Percentiles rank a stretch among this genome's conserved stretches.
These are phyloP conservation scores for Solanum bulbocastanum DNA, from an alignment of 257 asterid species.

Conservation along the genomic window DNA sequence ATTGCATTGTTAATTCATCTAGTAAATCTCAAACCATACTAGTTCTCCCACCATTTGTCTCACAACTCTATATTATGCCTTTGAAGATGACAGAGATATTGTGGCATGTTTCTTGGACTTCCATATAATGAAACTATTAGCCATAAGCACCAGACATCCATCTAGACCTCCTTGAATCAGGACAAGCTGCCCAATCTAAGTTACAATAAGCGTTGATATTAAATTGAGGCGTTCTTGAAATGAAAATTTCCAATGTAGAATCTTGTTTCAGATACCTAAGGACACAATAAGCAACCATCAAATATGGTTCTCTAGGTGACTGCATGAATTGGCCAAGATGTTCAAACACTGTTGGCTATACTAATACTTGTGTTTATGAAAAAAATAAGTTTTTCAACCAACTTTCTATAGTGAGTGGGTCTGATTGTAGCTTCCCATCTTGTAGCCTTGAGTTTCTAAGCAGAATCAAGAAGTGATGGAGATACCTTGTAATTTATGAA, in stretches of 20 bases:
- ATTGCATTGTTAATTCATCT: too few species aligned
- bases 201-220: too few species aligned
- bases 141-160: neutral
- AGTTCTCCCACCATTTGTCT: too few species aligned
- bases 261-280: neutral
- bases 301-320: too few species aligned
- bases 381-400: neutral
- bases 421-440: neutral
- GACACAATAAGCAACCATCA: too few species aligned
- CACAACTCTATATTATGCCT: neutral
- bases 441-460: neutral
- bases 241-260: neutral
- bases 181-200: fast-evolving
- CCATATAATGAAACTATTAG: too few species aligned
- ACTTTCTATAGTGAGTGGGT: neutral
- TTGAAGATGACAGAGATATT: neutral
- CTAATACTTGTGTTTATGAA: neutral
- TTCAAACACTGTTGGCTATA: too few species aligned
- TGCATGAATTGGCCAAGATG: too few species aligned
- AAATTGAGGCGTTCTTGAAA: too few species aligned
- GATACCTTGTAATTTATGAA: neutral
- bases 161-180: neutral
- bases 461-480: neutral
- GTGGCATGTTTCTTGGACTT: neutral
- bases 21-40: too few species aligned